These are phyloP conservation scores for Dendrostoma leiphaemia DNA, from an alignment of 2,329 filamentous ascomycete species.

Conservation along the genomic window DNA sequence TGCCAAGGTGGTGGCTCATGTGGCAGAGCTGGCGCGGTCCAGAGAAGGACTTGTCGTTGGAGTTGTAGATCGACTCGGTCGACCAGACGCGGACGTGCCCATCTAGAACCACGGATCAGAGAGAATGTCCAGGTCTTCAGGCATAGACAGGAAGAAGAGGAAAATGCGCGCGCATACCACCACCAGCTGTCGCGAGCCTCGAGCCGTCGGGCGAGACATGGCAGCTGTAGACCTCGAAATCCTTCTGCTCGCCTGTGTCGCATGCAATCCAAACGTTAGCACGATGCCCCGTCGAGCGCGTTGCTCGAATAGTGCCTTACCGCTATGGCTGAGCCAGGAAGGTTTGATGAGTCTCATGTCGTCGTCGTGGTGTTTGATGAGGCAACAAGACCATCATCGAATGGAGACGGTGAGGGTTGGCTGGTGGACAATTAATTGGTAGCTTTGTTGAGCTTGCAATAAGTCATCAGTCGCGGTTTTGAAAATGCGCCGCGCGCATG, in stretches of 20 bases:
- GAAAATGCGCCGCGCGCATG: slow-evolving; percentile 12
- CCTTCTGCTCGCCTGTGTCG: slow-evolving; percentile 84
- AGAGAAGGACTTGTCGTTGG: slow-evolving; percentile 66
- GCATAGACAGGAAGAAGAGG: background rate
- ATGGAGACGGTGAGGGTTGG: background rate
- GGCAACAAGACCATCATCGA: slow-evolving; percentile 16
- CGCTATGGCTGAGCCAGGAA: slow-evolving; percentile 92
- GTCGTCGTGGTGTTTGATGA: slow-evolving; percentile 14
- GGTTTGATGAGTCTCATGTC: slow-evolving; percentile 84
- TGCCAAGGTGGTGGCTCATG: slow-evolving; percentile 97
- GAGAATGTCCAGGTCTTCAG: background rate
- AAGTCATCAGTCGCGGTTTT: slow-evolving; percentile 16
- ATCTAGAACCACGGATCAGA: slow-evolving; percentile 46
- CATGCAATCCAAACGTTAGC: slow-evolving; percentile 23
- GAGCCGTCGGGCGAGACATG: slow-evolving; percentile 94
- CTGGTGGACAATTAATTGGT: background rate
- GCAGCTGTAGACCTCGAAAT: slow-evolving; percentile 98
- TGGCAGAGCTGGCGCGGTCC: slow-evolving; percentile 92
- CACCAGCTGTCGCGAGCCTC: slow-evolving; percentile 88
- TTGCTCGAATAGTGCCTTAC: slow-evolving; percentile 45
- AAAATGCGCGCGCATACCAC: slow-evolving; percentile 58
- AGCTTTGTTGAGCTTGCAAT: background rate
- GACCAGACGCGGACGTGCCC: slow-evolving; percentile 98
- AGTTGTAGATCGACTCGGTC: slow-evolving; percentile 86
- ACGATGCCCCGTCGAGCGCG: background rate